Conservation (phyloP, 768 basidiomycete genomes). For the Tylopilus felleus region DNA sequence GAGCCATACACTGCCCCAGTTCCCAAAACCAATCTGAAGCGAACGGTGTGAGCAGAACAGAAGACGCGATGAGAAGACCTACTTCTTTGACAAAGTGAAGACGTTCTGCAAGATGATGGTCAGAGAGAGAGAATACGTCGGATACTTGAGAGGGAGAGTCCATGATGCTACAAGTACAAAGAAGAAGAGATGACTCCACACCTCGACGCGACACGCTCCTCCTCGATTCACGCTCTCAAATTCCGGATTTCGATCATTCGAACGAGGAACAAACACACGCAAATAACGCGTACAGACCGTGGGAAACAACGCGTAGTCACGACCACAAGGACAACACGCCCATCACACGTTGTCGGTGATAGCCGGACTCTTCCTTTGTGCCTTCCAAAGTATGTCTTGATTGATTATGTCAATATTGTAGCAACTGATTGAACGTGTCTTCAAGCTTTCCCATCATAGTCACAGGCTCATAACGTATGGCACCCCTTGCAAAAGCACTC, state of each 20-base stretch:
- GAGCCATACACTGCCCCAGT: constrained; percentile 92
- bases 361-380: not conserved
- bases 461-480: constrained; percentile 5
- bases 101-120: constrained; percentile 65
- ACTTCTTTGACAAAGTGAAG: constrained; percentile 78
- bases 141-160: constrained; percentile 26
- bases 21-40: constrained; percentile 80
- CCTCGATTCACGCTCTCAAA: not conserved
- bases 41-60: constrained; percentile 1
- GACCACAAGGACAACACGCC: constrained; percentile 14
- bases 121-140: constrained; percentile 74
- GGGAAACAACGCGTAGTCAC: constrained; percentile 24
- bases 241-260: constrained; percentile 7
- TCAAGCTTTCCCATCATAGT: too few species aligned
- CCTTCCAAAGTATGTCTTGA: too few species aligned
- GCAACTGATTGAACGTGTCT: too few species aligned
- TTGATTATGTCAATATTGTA: too few species aligned
- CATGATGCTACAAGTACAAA: constrained; percentile 15
- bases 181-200: not conserved
- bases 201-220: not conserved
- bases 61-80: constrained; percentile 6
- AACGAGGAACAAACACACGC: constrained; percentile 26
- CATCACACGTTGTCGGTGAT: constrained; percentile 14
- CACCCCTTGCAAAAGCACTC: constrained; percentile 22
- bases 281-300: constrained; percentile 32